Conservation (phyloP, 805 yeast species). For the Cyberlindnera petersonii region DNA sequence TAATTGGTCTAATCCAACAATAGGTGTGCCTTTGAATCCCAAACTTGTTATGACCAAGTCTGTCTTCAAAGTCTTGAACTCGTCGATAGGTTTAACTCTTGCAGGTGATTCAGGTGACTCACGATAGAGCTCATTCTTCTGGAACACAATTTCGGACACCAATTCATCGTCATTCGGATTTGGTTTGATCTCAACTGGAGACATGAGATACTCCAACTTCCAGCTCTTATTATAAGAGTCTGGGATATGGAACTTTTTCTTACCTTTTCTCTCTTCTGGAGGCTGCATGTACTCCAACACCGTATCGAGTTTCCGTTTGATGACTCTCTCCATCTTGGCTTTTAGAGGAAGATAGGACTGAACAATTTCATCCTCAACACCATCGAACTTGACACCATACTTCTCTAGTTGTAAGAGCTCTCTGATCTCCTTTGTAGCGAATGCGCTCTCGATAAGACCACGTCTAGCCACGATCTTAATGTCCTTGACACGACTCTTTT, state of each 20-base stretch:
- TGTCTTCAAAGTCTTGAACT: slow-evolving; percentile 34
- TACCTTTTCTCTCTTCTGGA: slow-evolving; percentile 23
- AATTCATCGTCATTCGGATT: slow-evolving; percentile 30
- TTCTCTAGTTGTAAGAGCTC: slow-evolving; percentile 66
- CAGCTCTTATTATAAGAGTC: slow-evolving; percentile 35
- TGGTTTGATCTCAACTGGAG: slow-evolving; percentile 52
- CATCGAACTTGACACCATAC: slow-evolving; percentile 45
- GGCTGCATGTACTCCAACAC: slow-evolving; percentile 48
- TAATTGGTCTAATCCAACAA: slow-evolving; percentile 47
- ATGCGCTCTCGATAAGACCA: slow-evolving; percentile 81
- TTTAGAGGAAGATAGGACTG: slow-evolving; percentile 47
- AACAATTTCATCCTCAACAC: slow-evolving; percentile 39
- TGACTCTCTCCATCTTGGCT: slow-evolving; percentile 48
- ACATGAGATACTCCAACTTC: slow-evolving; percentile 64
- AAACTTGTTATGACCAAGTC: slow-evolving; percentile 77
- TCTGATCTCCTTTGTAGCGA: slow-evolving; percentile 87
- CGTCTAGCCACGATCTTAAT: slow-evolving; percentile 81
- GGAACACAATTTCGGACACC: slow-evolving; percentile 43
- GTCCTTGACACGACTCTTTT: slow-evolving; percentile 49
- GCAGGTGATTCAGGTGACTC: slow-evolving; percentile 30
- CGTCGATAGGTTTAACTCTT: slow-evolving; percentile 25
- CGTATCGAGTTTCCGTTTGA: slow-evolving; percentile 63
- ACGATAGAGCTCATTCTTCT: slow-evolving; percentile 40
- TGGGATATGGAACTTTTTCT: slow-evolving; percentile 21
- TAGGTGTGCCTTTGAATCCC: slow-evolving; percentile 72